Conservation (phyloP, 441 rosid species). For the Omphalea diandra region DNA sequence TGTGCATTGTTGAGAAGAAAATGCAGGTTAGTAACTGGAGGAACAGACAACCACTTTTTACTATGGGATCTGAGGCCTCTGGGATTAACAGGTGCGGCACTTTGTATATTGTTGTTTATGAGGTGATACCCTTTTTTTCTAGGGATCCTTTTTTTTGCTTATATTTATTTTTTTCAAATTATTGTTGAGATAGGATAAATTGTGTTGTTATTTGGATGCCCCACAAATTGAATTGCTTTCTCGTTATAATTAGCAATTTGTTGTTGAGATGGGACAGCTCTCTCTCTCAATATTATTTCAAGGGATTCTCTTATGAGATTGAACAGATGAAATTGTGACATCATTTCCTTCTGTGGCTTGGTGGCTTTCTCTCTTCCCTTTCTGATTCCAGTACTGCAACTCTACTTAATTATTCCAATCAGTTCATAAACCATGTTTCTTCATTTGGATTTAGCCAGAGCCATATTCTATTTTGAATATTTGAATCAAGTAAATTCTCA, state of each 20-base stretch:
- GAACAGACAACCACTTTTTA: conserved; percentile 89
- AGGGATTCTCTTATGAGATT: not conserved
- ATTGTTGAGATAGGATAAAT: not conserved
- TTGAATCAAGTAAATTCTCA: not conserved
- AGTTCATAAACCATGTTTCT: not conserved
- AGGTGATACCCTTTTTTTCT: not conserved
- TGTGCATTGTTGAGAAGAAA: conserved; percentile 69
- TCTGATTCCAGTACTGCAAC: not conserved
- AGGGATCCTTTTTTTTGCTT: not conserved
- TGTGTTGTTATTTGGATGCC: not conserved
- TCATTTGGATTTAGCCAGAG: not conserved
- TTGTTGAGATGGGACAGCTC: not conserved
- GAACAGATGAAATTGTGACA: not conserved
- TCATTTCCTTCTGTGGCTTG: not conserved
- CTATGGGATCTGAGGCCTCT: conserved; percentile 86
- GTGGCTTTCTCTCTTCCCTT: not conserved
- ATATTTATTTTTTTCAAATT: not conserved
- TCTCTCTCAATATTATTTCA: not conserved
- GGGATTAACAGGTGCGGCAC: conserved; percentile 69
- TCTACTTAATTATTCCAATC: not conserved
- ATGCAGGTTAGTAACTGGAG: conserved; percentile 87
- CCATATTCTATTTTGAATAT: not conserved
- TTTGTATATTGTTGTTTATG: not conserved
- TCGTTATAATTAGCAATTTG: not conserved
- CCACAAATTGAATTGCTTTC: not conserved